These are phyloP conservation scores for Apiotrichum montevideense DNA, from an alignment of 1,284 basidiomycete species.

Conservation along the genomic window DNA sequence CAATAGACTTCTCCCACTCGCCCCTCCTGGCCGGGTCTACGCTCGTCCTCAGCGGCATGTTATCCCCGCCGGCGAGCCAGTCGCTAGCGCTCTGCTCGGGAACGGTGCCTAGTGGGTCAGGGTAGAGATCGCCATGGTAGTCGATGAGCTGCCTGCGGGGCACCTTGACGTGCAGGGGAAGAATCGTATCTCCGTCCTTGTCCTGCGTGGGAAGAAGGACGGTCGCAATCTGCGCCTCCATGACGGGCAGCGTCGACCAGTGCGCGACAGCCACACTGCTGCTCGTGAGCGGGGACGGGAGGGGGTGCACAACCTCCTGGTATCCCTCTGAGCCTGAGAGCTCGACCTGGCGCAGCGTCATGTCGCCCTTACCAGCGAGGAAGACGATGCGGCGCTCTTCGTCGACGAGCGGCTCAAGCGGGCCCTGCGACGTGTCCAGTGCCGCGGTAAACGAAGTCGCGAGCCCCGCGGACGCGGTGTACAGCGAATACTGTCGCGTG, in stretches of 20 bases:
- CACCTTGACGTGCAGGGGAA: conserved; percentile 44
- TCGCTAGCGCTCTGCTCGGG: conserved; percentile 38
- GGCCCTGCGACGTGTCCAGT: conserved; percentile 45
- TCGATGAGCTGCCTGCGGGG: conserved; percentile 49
- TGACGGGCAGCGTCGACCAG: conserved; percentile 41
- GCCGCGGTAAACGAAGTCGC: conserved; percentile 31
- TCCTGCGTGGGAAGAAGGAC: conserved; percentile 40
- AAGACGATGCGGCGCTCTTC: conserved; percentile 45
- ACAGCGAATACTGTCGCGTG: conserved; percentile 32
- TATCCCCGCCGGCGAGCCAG: conserved; percentile 43
- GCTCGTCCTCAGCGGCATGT: conserved; percentile 23
- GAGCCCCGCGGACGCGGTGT: conserved; percentile 26
- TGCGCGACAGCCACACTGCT: conserved; percentile 39
- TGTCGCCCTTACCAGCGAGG: conserved; percentile 46
- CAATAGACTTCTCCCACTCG: conserved; percentile 24
- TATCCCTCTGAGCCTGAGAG: conserved; percentile 37
- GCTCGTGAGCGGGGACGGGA: conserved; percentile 35
- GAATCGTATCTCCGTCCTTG: conserved; percentile 41
- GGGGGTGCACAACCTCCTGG: conserved; percentile 36
- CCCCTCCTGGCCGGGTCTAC: conserved; percentile 33
- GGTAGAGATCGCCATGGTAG: conserved; percentile 48
- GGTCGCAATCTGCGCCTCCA: conserved; percentile 48
- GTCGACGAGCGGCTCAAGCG: conserved; percentile 45
- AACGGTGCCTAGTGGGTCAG: conserved; percentile 35
- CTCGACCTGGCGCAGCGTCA: conserved; percentile 47